Evolutionary conservation across 148 eudicot genomes (phyloP).

Genomic region (Spergularia marina): DNA sequence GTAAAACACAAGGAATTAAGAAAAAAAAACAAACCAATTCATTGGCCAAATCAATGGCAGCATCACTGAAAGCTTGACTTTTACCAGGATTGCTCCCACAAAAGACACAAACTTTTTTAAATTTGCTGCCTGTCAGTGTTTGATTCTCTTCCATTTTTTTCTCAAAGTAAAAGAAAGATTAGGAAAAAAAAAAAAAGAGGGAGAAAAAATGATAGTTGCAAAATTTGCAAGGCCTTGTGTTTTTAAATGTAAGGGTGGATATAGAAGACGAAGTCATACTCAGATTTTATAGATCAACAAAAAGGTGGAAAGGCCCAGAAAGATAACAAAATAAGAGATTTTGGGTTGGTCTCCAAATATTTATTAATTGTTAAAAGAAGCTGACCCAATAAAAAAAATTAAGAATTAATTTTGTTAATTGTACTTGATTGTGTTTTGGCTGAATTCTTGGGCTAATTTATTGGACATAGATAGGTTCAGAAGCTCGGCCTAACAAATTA

Average conservation of each 20-base stretch:
- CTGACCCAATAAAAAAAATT: neutral
- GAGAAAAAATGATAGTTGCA: neutral
- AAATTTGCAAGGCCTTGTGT: neutral
- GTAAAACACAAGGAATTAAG: neutral
- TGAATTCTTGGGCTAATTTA: no score
- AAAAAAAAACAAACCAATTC: slow-evolving; percentile 56
- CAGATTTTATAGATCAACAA: slow-evolving; percentile 31
- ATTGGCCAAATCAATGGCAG: slow-evolving; percentile 82
- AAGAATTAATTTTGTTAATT: no score
- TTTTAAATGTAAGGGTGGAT: neutral
- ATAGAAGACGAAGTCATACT: slow-evolving; percentile 9
- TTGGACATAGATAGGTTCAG: no score
- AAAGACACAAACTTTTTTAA: slow-evolving; percentile 86
- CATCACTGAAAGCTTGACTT: slow-evolving; percentile 78
- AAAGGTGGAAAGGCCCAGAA: slow-evolving; percentile 21
- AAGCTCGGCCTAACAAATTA: no score
- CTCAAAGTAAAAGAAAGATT: no score
- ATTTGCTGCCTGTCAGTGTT: slow-evolving; percentile 30
- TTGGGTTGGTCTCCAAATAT: slow-evolving; percentile 23
- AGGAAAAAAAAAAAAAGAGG: neutral
- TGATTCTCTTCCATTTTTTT: slow-evolving; percentile 30
- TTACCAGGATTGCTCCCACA: slow-evolving; percentile 89
- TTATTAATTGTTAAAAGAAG: slow-evolving; percentile 2
- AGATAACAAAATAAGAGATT: slow-evolving; percentile 24
- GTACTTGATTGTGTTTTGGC: no score